A percentile compares a stretch with the other conserved stretches of the same genome.
phyloP scores from a whole-genome alignment of 768 basidiomycete genomes.

The Serendipita sp. region DNA sequence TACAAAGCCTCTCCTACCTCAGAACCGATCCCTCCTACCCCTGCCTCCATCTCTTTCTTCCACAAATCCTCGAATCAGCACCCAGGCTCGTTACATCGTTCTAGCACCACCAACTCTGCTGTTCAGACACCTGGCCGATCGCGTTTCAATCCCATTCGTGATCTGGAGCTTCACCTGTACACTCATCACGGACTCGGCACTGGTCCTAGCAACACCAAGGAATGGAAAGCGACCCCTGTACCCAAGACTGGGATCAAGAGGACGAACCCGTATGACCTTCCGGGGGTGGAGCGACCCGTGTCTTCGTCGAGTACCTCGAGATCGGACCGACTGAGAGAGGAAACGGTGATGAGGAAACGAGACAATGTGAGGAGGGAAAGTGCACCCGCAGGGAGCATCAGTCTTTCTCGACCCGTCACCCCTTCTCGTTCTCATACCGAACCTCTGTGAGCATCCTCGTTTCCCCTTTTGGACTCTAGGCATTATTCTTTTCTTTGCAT shows the following conservation, averaged over 20 bases:
- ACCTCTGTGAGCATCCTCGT: too few relatives aligned
- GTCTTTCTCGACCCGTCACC: too few relatives aligned
- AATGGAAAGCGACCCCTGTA: background rate
- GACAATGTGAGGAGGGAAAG: too few relatives aligned
- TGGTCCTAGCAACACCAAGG: background rate
- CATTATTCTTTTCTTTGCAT: too few relatives aligned
- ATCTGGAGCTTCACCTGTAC: background rate
- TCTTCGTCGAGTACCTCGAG: background rate
- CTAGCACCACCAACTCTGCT: background rate
- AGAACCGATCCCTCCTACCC: background rate
- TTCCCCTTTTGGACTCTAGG: too few relatives aligned
- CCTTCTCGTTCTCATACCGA: too few relatives aligned
- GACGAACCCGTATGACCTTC: background rate
- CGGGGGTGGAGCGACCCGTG: background rate
- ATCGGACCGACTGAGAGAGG: too few relatives aligned
- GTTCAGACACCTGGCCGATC: background rate
- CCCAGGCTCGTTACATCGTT: background rate
- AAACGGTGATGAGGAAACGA: too few relatives aligned
- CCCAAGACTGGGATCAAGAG: background rate
- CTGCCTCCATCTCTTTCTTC: background rate
- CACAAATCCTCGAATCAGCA: background rate
- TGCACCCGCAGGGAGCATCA: too few relatives aligned
- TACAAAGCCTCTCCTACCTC: background rate
- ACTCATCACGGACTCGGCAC: background rate
- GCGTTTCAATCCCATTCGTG: constrained; percentile 1